phyloP scores from a whole-genome alignment of 371 early-diverging fungal genomes.

The Rhizopus stolonifer region DNA sequence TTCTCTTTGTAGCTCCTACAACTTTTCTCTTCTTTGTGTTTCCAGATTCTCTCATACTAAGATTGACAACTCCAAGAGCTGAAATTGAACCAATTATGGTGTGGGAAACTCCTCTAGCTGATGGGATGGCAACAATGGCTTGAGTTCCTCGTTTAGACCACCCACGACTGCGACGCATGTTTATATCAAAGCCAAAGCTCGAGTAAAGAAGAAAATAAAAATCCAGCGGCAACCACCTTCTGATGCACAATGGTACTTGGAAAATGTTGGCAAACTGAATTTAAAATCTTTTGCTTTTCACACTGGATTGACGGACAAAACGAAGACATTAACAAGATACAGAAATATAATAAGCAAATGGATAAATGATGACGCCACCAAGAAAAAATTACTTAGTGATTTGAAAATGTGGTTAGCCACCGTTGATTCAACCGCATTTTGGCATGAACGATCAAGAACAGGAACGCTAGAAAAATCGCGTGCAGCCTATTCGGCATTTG shows the following conservation, averaged over 20 bases:
- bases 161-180: too few relatives aligned
- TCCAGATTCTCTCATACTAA: too few relatives aligned
- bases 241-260: slow-evolving; percentile 10
- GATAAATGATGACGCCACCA: slow-evolving; percentile 6
- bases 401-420: slow-evolving; percentile 9
- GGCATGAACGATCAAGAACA: slow-evolving; percentile 18
- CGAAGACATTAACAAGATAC: slow-evolving; percentile 10
- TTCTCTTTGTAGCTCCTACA: too few relatives aligned
- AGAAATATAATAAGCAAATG: slow-evolving; percentile 13
- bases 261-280: slow-evolving; percentile 8
- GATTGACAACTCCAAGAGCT: too few relatives aligned
- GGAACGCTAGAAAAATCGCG: slow-evolving; percentile 10
- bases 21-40: too few relatives aligned
- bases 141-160: too few relatives aligned
- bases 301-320: slow-evolving; percentile 8
- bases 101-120: too few relatives aligned
- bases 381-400: slow-evolving; percentile 13
- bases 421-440: slow-evolving; percentile 11
- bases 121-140: too few relatives aligned
- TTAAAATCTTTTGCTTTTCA: slow-evolving; percentile 9
- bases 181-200: too few relatives aligned
- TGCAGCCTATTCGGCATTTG: slow-evolving; percentile 14
- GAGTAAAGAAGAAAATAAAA: not conserved
- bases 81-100: too few relatives aligned
- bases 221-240: slow-evolving; percentile 12